Base-by-base conservation (phyloP, 1,284 basidiomycete genomes). In the Microbotryomycetes sp. region DNA sequence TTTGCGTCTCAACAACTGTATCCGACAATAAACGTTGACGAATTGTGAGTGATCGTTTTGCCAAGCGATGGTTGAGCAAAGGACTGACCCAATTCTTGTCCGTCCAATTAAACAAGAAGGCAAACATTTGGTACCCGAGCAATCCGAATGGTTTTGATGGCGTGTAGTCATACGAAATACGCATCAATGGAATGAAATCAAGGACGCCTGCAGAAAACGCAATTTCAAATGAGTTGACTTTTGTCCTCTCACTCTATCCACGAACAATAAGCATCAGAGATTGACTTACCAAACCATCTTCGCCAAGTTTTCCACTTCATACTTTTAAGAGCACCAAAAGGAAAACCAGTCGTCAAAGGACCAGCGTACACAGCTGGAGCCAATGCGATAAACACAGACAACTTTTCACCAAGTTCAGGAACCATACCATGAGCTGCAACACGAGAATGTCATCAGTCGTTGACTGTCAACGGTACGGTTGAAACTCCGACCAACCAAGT, bases 121-220 rank as follows among this genome's bases (percentile, higher is more conserved):
- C 80, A 68, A 84, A 84, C 82, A 84, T 84, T 65, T 80, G 81
- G 59, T 80, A 80, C 6, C 79, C 79, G 54, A 80, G 74, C 25
- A 74, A 68, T 4, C 77, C 81, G 75, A 67, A 62, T 64, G 66
- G 31, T 59, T 73, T 75, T 2, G 80, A 77, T 0, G 82, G 82
- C 15, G 78, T 79, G 70, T 77, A 80, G 67, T 83, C 78, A 72
- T 83, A 84, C n/a, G 81, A 79, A 74, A 76, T 78, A 52, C 81
- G 77, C 82, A 84, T 84, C 47, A 84, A 73, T 0, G 83, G 83
- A 57, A 83, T 83, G 65, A 83, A 84, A 71, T 84, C 83, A 62
- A 83, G 74, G 1, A 82, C 80, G 14, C 80, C 74, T 75, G 58
- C 16, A 7, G n/a, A 23, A 7, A 31, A 3, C 19, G 12, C 2